phyloP scores from a whole-genome alignment of 495 filamentous ascomycete species.

The Friedmanniomyces simplex region DNA sequence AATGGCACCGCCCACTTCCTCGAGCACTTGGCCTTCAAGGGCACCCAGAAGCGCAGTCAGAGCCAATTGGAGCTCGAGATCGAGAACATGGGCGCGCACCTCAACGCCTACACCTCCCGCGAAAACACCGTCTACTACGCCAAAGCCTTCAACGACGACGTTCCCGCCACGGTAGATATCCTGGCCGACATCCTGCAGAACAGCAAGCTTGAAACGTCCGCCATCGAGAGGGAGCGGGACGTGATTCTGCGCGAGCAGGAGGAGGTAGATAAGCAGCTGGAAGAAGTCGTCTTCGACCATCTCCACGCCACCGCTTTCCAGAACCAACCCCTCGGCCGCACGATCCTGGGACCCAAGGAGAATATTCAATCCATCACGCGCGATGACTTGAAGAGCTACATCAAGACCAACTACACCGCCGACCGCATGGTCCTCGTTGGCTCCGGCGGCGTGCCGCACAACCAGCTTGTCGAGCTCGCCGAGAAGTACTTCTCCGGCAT shows the following conservation, averaged over 20 bases:
- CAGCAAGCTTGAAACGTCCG: slow-evolving; percentile 84
- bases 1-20: slow-evolving; percentile 99
- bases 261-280: slow-evolving; percentile 98
- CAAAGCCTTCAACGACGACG: slow-evolving; percentile 95
- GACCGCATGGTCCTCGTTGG: slow-evolving; percentile 99
- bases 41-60: slow-evolving; percentile 84
- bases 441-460: slow-evolving; percentile 86
- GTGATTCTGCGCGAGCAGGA: slow-evolving; percentile 98
- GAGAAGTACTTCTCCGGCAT: slow-evolving; percentile 88
- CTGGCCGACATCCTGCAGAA: slow-evolving; percentile 98
- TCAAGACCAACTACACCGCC: slow-evolving; percentile 98
- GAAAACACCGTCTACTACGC: slow-evolving; percentile 99
- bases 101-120: slow-evolving; percentile 99
- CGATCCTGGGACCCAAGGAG: slow-evolving; percentile 92
- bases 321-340: slow-evolving; percentile 88
- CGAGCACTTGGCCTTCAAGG: slow-evolving; percentile 99
- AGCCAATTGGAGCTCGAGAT: slow-evolving; percentile 98
- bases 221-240: slow-evolving; percentile 94
- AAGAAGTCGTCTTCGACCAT: slow-evolving; percentile 99
- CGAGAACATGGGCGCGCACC: slow-evolving; percentile 98
- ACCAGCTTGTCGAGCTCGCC: slow-evolving; percentile 85
- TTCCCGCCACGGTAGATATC: slow-evolving; percentile 91
- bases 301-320: slow-evolving; percentile 97
- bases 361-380: slow-evolving; percentile 95
- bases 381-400: slow-evolving; percentile 83